Evolutionary conservation across 345 rosid genomes (phyloP).

Genomic region (Cardiospermum halicacabum): DNA sequence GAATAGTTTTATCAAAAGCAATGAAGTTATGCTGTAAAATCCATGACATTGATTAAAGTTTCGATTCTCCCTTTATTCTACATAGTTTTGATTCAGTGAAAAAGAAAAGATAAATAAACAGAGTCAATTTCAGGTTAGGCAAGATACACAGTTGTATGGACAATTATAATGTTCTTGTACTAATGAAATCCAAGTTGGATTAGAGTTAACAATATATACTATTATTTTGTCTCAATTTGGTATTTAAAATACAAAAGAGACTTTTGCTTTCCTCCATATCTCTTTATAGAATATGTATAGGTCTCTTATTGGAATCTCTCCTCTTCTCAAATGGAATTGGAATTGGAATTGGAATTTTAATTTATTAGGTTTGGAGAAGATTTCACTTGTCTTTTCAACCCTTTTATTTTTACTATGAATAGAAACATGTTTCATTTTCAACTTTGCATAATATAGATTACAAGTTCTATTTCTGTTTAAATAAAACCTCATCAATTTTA

Average conservation of each 20-base stretch:
- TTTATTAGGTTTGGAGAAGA: not conserved
- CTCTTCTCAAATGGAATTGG: not conserved
- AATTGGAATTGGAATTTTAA: no score
- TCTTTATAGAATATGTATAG: constrained; percentile 8
- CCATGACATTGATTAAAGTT: no score
- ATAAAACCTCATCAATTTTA: no score
- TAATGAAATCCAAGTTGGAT: not conserved
- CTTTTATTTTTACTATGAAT: no score
- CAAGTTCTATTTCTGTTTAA: no score
- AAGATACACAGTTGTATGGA: not conserved
- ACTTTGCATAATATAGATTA: no score
- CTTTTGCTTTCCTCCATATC: constrained; percentile 18
- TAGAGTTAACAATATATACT: not conserved
- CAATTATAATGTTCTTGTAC: constrained; percentile 1
- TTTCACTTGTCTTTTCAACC: not conserved
- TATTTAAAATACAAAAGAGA: not conserved
- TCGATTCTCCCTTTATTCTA: no score
- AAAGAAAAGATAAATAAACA: no score
- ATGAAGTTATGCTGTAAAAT: no score
- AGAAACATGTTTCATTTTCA: no score
- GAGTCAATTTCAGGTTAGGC: not conserved
- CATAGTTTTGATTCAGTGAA: no score
- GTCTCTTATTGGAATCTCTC: not conserved
- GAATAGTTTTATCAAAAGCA: no score
- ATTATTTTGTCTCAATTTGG: not conserved